Conservation (phyloP, 2,329 filamentous ascomycete species). For the Diaporthe velutina region DNA sequence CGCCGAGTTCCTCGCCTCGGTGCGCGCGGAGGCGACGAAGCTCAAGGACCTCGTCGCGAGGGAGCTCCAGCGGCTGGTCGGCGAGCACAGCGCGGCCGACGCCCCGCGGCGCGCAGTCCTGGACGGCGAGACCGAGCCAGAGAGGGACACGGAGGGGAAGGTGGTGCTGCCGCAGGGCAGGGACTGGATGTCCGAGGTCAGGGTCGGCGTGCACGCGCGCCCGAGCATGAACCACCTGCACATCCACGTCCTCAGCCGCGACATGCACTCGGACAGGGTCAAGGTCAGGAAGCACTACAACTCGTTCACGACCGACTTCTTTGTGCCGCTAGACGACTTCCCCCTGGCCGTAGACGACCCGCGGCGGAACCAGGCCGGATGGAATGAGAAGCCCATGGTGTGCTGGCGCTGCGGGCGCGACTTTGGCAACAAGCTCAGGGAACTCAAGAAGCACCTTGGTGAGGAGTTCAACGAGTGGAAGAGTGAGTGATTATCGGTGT, state of each 20-base stretch:
- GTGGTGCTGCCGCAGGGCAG: conserved; percentile 76
- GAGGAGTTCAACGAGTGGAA: conserved; percentile 69
- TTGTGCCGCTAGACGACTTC: conserved; percentile 83
- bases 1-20: conserved; percentile 73
- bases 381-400: conserved; percentile 73
- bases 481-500: conserved; percentile 48
- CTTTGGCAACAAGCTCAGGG: conserved; percentile 81
- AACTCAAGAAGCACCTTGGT: conserved; percentile 79
- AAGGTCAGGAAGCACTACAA: conserved; percentile 92
- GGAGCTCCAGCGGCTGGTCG: conserved; percentile 80
- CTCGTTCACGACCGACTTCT: conserved; percentile 88
- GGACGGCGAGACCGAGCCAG: conserved; percentile 69
- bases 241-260: conserved; percentile 86
- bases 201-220: conserved; percentile 84
- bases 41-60: conserved; percentile 76
- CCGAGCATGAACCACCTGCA: conserved; percentile 95
- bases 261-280: conserved; percentile 79
- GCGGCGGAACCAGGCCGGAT: conserved; percentile 69
- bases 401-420: conserved; percentile 88
- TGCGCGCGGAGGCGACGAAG: conserved; percentile 70
- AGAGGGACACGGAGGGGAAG: conserved; percentile 70
- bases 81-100: conserved; percentile 73
- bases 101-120: conserved; percentile 76
- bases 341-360: conserved; percentile 77
- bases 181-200: conserved; percentile 82